phyloP scores from a whole-genome alignment of 2,329 filamentous ascomycete species.

The Fusarium duplospermum region DNA sequence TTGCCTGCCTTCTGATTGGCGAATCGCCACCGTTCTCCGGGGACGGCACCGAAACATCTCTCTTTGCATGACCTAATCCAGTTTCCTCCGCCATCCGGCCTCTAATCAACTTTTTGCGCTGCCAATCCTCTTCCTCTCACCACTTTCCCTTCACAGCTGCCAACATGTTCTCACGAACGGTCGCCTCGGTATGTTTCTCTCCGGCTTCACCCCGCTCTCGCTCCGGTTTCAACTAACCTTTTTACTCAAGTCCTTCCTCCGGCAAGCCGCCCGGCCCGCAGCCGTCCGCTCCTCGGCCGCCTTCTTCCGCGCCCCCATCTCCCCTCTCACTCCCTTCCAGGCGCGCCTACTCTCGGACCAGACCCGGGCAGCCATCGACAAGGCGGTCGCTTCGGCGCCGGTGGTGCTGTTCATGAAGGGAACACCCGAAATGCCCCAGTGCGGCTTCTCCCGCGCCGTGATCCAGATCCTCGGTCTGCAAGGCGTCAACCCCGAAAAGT shows the following conservation, averaged over 20 bases:
- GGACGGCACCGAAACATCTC: slow-evolving; percentile 32
- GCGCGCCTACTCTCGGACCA: slow-evolving; percentile 82
- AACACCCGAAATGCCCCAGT: slow-evolving; percentile 94
- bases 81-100: slow-evolving; percentile 18
- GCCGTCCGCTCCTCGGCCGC: slow-evolving; percentile 41
- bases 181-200: slow-evolving; percentile 33
- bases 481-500: slow-evolving; percentile 94
- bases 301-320: slow-evolving; percentile 41
- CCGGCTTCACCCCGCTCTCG: background rate
- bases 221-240: slow-evolving; percentile 14
- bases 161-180: slow-evolving; percentile 45
- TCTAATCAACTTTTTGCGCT: slow-evolving; percentile 4
- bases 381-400: slow-evolving; percentile 86
- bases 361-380: slow-evolving; percentile 86
- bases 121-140: slow-evolving; percentile 9
- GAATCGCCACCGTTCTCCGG: slow-evolving; percentile 33
- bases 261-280: slow-evolving; percentile 53
- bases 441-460: slow-evolving; percentile 93
- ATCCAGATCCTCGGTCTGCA: slow-evolving; percentile 96
- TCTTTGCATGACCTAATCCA: slow-evolving; percentile 43
- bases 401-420: slow-evolving; percentile 99
- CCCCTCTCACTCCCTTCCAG: slow-evolving; percentile 51
- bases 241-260: slow-evolving; percentile 47
- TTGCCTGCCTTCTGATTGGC: slow-evolving; percentile 37
- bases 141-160: slow-evolving; percentile 24